Conservation (phyloP, 371 early-diverging fungal species). For the Globomyces sp. region DNA sequence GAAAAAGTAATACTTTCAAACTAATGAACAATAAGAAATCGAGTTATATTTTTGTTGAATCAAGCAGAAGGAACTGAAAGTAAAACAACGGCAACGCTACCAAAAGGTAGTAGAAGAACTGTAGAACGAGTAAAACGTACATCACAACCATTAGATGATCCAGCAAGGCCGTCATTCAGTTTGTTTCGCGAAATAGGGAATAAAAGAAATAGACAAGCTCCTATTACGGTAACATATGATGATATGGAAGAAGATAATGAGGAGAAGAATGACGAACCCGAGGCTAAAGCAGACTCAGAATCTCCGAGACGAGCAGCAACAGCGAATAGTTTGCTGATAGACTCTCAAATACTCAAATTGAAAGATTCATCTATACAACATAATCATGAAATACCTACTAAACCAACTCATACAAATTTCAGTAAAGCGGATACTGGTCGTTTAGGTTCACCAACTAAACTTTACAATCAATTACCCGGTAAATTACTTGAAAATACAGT, state of each 20-base stretch:
- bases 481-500: not conserved
- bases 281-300: not conserved
- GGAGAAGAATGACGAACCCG: not conserved
- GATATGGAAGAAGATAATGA: conserved; percentile 3
- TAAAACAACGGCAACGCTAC: too few relatives aligned
- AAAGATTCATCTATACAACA: not conserved
- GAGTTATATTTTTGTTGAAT: too few relatives aligned
- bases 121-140: too few relatives aligned
- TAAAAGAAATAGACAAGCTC: too few relatives aligned
- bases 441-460: not conserved
- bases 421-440: conserved; percentile 14
- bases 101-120: too few relatives aligned
- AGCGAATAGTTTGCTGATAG: not conserved
- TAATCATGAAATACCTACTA: not conserved
- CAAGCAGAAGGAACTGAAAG: too few relatives aligned
- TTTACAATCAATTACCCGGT: too few relatives aligned
- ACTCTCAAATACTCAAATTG: conserved; percentile 7
- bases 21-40: too few relatives aligned
- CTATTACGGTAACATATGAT: not conserved
- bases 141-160: too few relatives aligned
- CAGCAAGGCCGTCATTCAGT: too few relatives aligned
- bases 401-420: conserved; percentile 2
- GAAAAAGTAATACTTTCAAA: too few relatives aligned
- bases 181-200: too few relatives aligned
- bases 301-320: not conserved